Evolutionary conservation across 2,329 filamentous ascomycete genomes (phyloP).

Genomic region (Calcarisporium arbuscula): DNA sequence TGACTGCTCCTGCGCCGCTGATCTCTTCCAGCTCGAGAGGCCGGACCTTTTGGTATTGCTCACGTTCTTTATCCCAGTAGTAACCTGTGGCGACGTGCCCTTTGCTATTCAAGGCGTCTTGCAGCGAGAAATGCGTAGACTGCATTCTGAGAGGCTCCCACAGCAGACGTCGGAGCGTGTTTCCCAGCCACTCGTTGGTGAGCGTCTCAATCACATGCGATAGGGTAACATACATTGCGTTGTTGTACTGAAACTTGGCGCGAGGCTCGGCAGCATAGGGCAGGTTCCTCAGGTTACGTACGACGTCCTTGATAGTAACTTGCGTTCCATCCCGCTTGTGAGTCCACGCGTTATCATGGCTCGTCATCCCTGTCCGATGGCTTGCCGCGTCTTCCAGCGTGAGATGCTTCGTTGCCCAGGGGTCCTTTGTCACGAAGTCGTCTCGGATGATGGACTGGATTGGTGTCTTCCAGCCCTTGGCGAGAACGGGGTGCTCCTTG

Average conservation of each 20-base stretch:
- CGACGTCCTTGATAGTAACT: constrained; percentile 26
- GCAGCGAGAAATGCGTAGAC: constrained; percentile 28
- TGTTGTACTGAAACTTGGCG: constrained; percentile 40
- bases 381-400: no score
- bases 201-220: constrained; percentile 40
- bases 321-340: constrained; percentile 21
- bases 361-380: no score
- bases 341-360: constrained; percentile 26
- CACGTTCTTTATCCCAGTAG: constrained; percentile 25
- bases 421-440: no score
- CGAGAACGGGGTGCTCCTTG: constrained; percentile 18
- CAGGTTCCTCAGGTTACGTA: constrained; percentile 38
- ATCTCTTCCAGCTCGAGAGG: constrained; percentile 19
- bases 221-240: constrained; percentile 41
- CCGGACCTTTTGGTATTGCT: constrained; percentile 18
- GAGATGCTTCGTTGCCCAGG: no score
- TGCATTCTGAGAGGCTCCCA: constrained; percentile 42
- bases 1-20: constrained; percentile 33
- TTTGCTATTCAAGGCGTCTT: constrained; percentile 6
- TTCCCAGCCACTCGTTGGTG: constrained; percentile 28
- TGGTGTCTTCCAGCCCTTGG: constrained; percentile 11
- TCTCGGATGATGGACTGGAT: no score
- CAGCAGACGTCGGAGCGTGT: constrained; percentile 33
- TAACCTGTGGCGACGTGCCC: constrained; percentile 36
- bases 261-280: constrained; percentile 37